Conservation (phyloP, 2,329 filamentous ascomycete species). For the Lecanicillium sp. region DNA sequence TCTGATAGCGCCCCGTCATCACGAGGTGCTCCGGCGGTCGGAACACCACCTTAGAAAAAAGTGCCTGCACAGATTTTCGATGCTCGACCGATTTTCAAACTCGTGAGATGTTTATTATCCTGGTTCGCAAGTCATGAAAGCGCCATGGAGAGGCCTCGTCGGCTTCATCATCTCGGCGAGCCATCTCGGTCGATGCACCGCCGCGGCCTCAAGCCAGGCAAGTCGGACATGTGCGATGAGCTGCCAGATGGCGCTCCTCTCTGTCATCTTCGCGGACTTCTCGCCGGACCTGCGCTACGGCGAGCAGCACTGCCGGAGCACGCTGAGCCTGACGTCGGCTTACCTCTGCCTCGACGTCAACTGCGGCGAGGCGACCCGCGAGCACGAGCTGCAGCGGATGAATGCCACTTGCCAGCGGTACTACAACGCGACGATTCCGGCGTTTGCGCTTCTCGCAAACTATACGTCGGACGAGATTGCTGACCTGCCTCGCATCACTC, state of each 20-base stretch:
- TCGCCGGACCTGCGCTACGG: not conserved
- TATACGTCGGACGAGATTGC: not conserved
- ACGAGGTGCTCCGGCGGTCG: not conserved
- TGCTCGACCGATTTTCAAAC: not conserved
- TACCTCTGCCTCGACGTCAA: conserved; percentile 6
- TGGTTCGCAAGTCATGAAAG: not conserved
- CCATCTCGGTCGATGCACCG: not conserved
- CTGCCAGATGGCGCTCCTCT: not conserved
- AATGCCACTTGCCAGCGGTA: not conserved
- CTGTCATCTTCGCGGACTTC: not conserved
- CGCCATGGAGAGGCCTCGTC: not conserved
- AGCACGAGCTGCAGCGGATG: not conserved
- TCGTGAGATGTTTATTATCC: not conserved
- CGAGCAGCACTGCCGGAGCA: conserved; percentile 1
- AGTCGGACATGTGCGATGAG: conserved; percentile 1
- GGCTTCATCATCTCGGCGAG: not conserved
- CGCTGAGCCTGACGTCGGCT: not conserved
- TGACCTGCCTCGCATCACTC: not conserved
- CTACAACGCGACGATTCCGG: not conserved
- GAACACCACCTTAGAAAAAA: not conserved
- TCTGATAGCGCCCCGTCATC: conserved; percentile 8
- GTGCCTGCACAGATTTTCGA: not conserved
- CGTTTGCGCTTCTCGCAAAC: not conserved
- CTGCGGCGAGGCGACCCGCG: not conserved
- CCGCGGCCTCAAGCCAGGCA: not conserved